These are phyloP conservation scores for Rusavskia elegans DNA, from an alignment of 495 filamentous ascomycete genomes.

Conservation along the genomic window DNA sequence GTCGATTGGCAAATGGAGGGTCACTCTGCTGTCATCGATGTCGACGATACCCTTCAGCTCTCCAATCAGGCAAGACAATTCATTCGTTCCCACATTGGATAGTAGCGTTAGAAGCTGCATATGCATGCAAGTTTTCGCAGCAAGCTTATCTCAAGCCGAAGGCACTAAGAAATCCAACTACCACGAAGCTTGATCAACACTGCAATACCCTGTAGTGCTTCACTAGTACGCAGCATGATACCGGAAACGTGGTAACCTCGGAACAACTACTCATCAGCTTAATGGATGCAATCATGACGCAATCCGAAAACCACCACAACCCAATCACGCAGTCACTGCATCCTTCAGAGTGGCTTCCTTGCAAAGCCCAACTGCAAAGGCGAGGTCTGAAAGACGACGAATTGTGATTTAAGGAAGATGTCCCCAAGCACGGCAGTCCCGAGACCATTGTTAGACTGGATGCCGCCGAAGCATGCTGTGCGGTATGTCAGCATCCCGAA, in stretches of 20 bases:
- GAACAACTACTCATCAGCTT: too few relatives aligned
- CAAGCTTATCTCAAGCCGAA: too few relatives aligned
- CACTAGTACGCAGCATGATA: too few relatives aligned
- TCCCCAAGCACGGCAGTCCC: constrained; percentile 61
- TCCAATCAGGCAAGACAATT: too few relatives aligned
- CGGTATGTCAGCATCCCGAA: not conserved
- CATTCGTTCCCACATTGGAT: too few relatives aligned
- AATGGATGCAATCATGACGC: not conserved
- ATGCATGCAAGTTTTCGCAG: too few relatives aligned
- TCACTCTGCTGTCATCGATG: too few relatives aligned
- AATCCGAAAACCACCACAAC: not conserved
- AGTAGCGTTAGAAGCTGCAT: too few relatives aligned
- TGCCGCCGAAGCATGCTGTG: constrained; percentile 44
- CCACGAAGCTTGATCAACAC: not conserved
- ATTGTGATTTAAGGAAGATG: constrained; percentile 64
- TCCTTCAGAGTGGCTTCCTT: constrained; percentile 22
- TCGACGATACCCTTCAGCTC: too few relatives aligned
- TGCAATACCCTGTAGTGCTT: not conserved
- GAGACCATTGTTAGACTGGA: constrained; percentile 46
- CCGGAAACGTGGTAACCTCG: too few relatives aligned
- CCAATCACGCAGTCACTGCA: not conserved
- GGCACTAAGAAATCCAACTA: too few relatives aligned
- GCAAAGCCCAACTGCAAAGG: constrained; percentile 46
- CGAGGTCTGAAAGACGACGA: constrained; percentile 54
- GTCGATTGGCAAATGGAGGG: too few relatives aligned